Evolutionary conservation across 208 protist genomes (phyloP).

Genomic region (Giardia duodenalis): DNA sequence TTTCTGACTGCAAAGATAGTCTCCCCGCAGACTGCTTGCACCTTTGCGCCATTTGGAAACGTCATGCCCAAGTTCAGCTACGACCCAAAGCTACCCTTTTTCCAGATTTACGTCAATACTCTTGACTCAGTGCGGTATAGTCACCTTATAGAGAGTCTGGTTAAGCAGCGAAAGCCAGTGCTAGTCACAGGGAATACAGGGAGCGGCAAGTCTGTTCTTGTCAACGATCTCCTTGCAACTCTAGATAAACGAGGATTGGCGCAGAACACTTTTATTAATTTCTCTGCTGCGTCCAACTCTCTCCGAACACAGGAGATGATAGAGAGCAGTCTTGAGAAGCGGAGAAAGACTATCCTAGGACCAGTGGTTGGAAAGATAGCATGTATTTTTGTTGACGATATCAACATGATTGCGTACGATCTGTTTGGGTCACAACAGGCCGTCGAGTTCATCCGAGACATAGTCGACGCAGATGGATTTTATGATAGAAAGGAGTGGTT

Average conservation of each 20-base stretch:
- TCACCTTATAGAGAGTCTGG: slow-evolving; percentile 64
- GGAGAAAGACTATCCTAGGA: slow-evolving; percentile 73
- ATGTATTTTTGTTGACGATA: slow-evolving; percentile 83
- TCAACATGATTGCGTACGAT: slow-evolving; percentile 87
- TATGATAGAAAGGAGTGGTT: slow-evolving; percentile 26
- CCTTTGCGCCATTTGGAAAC: slow-evolving; percentile 61
- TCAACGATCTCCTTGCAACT: slow-evolving; percentile 59
- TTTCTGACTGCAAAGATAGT: neutral
- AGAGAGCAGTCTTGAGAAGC: neutral
- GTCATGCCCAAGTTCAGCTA: slow-evolving; percentile 66
- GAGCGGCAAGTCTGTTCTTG: slow-evolving; percentile 76
- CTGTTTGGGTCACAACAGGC: slow-evolving; percentile 81
- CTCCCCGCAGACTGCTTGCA: neutral
- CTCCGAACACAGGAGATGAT: slow-evolving; percentile 68
- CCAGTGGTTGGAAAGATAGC: slow-evolving; percentile 71
- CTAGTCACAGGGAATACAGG: slow-evolving; percentile 80
- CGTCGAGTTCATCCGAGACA: slow-evolving; percentile 83
- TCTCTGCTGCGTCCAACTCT: slow-evolving; percentile 78
- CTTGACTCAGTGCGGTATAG: slow-evolving; percentile 79
- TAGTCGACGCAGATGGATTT: slow-evolving; percentile 74
- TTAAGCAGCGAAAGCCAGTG: slow-evolving; percentile 62
- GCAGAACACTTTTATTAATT: slow-evolving; percentile 59
- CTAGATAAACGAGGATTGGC: slow-evolving; percentile 58
- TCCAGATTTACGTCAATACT: slow-evolving; percentile 82
- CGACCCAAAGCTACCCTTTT: slow-evolving; percentile 64